These are phyloP conservation scores for Aristolochia fimbriata DNA, from an alignment of 164 flowering plant genomes.

Conservation along the genomic window DNA sequence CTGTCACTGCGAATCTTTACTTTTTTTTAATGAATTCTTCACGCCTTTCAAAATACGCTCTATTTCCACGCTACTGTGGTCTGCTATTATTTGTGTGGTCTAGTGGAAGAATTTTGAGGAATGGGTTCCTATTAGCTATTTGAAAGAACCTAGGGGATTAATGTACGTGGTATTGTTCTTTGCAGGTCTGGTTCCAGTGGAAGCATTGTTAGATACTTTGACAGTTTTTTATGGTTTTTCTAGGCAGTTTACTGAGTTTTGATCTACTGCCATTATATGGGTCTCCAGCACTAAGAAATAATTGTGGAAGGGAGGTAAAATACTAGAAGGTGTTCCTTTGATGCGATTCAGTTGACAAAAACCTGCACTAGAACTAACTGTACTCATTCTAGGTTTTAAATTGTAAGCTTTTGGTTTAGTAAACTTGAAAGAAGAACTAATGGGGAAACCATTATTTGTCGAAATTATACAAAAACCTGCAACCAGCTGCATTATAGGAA, in stretches of 20 bases:
- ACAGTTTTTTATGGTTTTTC: too few relatives aligned
- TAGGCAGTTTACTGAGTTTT: background rate
- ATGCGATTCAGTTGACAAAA: background rate
- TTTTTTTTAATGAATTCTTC: too few relatives aligned
- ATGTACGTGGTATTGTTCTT: too few relatives aligned
- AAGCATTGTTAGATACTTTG: too few relatives aligned
- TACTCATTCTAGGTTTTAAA: background rate
- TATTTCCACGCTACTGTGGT: too few relatives aligned
- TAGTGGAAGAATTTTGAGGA: too few relatives aligned
- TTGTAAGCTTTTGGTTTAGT: background rate
- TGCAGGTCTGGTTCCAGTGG: too few relatives aligned
- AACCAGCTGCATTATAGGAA: conserved; percentile 71
- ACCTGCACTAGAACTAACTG: background rate
- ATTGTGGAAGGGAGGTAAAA: background rate
- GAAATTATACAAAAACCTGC: conserved; percentile 93
- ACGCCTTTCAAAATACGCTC: too few relatives aligned
- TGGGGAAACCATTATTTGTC: conserved; percentile 80
- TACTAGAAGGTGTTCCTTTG: background rate
- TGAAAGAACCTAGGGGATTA: too few relatives aligned
- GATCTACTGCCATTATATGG: background rate
- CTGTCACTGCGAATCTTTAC: too few relatives aligned
- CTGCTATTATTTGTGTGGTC: too few relatives aligned
- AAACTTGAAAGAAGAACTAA: conserved; percentile 9
- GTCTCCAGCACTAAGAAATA: background rate
- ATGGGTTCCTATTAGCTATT: too few relatives aligned